Percentiles rank a stretch among this genome's conserved stretches.
These are phyloP conservation scores for Populus hybrid DNA, from an alignment of 441 rosid species.

Conservation along the genomic window DNA sequence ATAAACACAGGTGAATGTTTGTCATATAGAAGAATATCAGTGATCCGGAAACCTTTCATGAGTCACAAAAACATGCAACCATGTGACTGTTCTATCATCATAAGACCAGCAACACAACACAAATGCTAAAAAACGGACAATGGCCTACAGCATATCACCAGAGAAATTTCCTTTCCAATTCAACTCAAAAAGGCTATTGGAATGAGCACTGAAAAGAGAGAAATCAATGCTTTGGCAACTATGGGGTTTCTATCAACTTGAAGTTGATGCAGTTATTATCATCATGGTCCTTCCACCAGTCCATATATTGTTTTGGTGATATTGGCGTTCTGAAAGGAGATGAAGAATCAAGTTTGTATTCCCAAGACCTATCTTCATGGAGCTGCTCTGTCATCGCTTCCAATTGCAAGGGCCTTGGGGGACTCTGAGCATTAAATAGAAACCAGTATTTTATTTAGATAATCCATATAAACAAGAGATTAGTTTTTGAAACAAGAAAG, in stretches of 20 bases:
- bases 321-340: slow-evolving; percentile 29
- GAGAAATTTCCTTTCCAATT: neutral
- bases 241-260: slow-evolving; percentile 37
- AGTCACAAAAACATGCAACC: too few species aligned
- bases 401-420: slow-evolving; percentile 25
- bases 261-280: slow-evolving; percentile 20
- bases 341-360: slow-evolving; percentile 27
- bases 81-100: too few species aligned
- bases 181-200: neutral
- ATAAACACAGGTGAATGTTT: neutral
- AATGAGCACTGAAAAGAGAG: slow-evolving; percentile 4
- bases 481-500: neutral
- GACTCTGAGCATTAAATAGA: slow-evolving; percentile 29
- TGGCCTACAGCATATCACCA: neutral
- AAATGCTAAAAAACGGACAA: neutral
- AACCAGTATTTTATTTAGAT: neutral
- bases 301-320: slow-evolving; percentile 26
- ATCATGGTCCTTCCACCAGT: slow-evolving; percentile 11
- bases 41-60: too few species aligned
- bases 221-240: slow-evolving; percentile 23
- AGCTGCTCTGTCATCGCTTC: slow-evolving; percentile 37
- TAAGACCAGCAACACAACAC: too few species aligned
- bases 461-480: neutral
- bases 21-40: too few species aligned
- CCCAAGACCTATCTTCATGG: slow-evolving; percentile 19